Evolutionary conservation across 2,329 filamentous ascomycete species (phyloP), one percentile per base, ranked within the genome.

Genomic region (Aspergillus hiratsukae): DNA sequence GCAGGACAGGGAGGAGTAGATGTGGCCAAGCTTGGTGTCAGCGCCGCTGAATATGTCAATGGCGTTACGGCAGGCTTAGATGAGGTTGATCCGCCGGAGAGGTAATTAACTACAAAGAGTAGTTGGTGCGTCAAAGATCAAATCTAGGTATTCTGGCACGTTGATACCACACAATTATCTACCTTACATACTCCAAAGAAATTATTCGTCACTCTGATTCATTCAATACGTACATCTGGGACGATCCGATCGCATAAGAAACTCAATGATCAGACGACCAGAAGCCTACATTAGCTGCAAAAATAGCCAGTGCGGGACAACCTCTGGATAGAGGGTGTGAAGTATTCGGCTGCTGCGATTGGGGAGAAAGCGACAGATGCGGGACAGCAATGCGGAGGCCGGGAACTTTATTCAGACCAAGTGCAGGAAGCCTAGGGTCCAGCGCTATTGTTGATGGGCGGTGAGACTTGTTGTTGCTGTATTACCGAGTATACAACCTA

Each of bases 1-100:
- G 88, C 91, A 77, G 88, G 93, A 60, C 81, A 72, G 14, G 74
- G 72, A 45, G 71, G 70, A 3, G 65, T 79, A 21, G 72, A 78
- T 65, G 57, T 78, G 53, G 72, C 69, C 11, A 71, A 69, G 59
- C 61, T 79, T 58, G 74, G 75, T 10, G 72, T 71, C 55, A 75
- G 72, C 61, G 77, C 74, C 21, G 68, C 70, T 51, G 72, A 72
- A 50, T 79, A 77, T 68, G 78, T 79, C 29, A 73, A 74, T 43
- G 71, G 69, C 45, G 67, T 75, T 55, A 78, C 76, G 21, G 68
- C 66, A 37, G 74, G 69, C 8, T 64, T 78, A 60, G 75, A 59
- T 46, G 54, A 53, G 35, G 46, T 55, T 29, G 37, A 54, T 64
- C 11, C 10, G 4, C 19, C 11, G 10, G 43, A 54, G 19, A 46